Evolutionary conservation across 495 filamentous ascomycete genomes (phyloP), one percentile per base, ranked within the genome.

Genomic region (Daldinia caldariorum): DNA sequence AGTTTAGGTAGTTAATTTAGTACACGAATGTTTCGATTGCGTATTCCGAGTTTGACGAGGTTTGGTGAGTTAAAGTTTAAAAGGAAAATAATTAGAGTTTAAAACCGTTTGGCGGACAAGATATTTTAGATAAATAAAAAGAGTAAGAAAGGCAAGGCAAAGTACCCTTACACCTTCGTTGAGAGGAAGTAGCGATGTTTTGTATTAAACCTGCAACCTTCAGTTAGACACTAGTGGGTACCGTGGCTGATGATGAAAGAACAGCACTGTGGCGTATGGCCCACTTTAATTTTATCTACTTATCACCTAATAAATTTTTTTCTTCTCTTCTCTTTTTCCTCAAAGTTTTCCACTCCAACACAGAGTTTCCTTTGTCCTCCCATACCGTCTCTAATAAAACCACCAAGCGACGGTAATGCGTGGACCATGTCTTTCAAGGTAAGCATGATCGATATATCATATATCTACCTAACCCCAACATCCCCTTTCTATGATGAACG

Each of bases 401-500:
- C 20, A 20, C 16, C 10, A 47, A 20, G 7, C 69, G 69, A 58
- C 73, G 38, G 66, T 14, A 16, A 43, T 59, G 39, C 26, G n/a
- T 7, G 34, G 9, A 22, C 39, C 3, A 4, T 45, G 41, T 45
- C 50, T 41, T 41, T 31, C 32, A 74, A 79, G 78, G 80, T 81
- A 73, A 51, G 68, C 63, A n/a, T 22, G 29, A 53, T 53, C 73
- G 67, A 77, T 71, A 74, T 63, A 70, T 68, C 54, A 29, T 71
- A 50, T 43, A 64, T 49, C 6, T 55, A 39, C 63, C n/a, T n/a
- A n/a, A n/a, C n/a, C n/a, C n/a, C n/a, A n/a, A n/a, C n/a, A n/a
- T n/a, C n/a, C n/a, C 22, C 49, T 62, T 82, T 79, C 78, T 76
- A 89, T 93, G 92, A 95, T 94, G 92, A 95, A 84, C 83, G 80